Base-by-base conservation (phyloP, 208 protist species). In the Trypanosoma cruzi region DNA sequence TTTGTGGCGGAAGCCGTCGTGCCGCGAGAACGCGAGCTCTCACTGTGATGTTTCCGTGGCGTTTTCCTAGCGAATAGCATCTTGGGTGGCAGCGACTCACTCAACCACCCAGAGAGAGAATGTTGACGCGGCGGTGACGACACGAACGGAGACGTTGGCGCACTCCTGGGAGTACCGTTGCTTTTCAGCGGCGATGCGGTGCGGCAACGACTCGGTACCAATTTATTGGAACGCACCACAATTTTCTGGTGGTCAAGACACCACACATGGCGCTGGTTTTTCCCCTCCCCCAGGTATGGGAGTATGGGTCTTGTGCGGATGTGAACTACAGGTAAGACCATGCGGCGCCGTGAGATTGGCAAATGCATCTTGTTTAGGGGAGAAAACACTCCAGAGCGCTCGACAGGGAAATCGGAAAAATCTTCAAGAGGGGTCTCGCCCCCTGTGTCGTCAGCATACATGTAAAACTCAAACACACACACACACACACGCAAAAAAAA, bases 171-270 rank as follows among this genome's bases (percentile, higher is more conserved):
- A 4, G 2, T 40, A 24, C 28, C 49, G 14, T 20, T 0, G 16
- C 29, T 26, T 2, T 42, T 8, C 0, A n/a, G 8, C 4, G 71
- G 53, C 11, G 65, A 61, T 6, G 18, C 46, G n/a, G 42, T 37
- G 3, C 20, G 42, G 3, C 44, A 22, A 20, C 42, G 46, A 0
- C 31, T 40, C 7, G 29, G 20, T 16, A 31, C 18, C 24, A 34
- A 8, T 31, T 59, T 61, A 26, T 10, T 65, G 16, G 31, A 66
- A 14, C 74, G 71, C 56, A 96, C 86, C 59, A 96, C 76, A 31
- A 96, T 61, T 55, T 94, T 93, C 69, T 94, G 75, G 46, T 92
- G 80, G 54, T 96, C 85, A 14, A 96, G 73, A 42, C 82, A 86
- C 81, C 81, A 96, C 52, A 93, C 88, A 34, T 77, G 67, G 1